Evolutionary conservation across 371 early-diverging fungal species (phyloP).

Genomic region (Saksenaea oblongispora): DNA sequence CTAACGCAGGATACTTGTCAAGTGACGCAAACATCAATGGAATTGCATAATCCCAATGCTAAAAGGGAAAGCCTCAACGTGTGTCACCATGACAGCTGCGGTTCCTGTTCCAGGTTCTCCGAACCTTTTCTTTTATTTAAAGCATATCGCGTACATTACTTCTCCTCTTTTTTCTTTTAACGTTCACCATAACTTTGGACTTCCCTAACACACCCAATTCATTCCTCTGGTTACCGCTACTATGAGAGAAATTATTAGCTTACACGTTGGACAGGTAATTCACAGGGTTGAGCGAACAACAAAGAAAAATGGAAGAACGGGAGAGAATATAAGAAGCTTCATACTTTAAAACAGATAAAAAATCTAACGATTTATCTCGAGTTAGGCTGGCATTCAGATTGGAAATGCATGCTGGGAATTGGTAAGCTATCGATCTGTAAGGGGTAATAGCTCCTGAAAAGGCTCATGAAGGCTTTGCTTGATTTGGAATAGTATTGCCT

Average conservation of each 20-base stretch:
- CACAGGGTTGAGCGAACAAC: neutral
- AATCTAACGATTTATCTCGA: constrained; percentile 15
- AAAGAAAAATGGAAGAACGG: neutral
- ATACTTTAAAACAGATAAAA: neutral
- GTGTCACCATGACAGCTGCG: neutral
- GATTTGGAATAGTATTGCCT: constrained; percentile 67
- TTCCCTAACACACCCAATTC: constrained; percentile 12
- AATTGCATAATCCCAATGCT: neutral
- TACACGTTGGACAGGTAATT: constrained; percentile 91
- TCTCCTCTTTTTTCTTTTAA: constrained; percentile 3
- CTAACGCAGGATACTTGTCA: too few species aligned
- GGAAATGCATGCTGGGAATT: constrained; percentile 99
- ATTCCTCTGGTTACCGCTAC: neutral
- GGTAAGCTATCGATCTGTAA: constrained; percentile 12
- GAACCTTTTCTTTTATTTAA: constrained; percentile 5
- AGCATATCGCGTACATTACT: neutral
- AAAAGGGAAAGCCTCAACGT: neutral
- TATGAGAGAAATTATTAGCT: constrained; percentile 98
- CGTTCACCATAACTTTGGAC: constrained; percentile 21
- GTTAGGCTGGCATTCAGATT: constrained; percentile 98
- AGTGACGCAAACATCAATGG: too few species aligned
- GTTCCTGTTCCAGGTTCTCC: neutral
- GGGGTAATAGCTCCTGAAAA: constrained; percentile 32
- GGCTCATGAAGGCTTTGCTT: neutral
- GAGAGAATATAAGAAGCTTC: neutral